These are phyloP conservation scores for Byssothecium circinans DNA, from an alignment of 2,329 filamentous ascomycete genomes.

Conservation along the genomic window DNA sequence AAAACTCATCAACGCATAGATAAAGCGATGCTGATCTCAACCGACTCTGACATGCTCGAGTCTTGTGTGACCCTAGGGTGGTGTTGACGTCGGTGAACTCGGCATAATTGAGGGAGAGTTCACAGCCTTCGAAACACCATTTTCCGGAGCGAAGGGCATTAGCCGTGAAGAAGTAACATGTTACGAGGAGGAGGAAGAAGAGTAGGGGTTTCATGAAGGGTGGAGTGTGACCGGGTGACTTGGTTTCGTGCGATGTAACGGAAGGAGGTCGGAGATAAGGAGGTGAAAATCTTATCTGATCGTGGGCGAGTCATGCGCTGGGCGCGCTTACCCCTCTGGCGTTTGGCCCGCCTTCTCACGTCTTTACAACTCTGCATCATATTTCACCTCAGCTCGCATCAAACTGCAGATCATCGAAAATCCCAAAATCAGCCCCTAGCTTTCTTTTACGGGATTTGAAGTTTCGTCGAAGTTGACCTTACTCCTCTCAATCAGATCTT, in stretches of 20 bases:
- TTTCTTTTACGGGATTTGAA: not conserved
- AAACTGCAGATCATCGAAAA: not conserved
- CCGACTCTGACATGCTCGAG: constrained; percentile 28
- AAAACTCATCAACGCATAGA: constrained; percentile 32
- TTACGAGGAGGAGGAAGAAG: constrained; percentile 9
- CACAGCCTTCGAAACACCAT: constrained; percentile 35
- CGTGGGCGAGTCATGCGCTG: not conserved
- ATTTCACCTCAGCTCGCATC: no score
- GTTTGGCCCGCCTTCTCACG: no score
- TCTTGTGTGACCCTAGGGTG: constrained; percentile 25
- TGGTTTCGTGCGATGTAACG: constrained; percentile 7
- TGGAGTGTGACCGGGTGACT: constrained; percentile 1
- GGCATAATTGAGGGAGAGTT: constrained; percentile 30
- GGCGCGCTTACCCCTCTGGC: not conserved
- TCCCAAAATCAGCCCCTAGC: not conserved
- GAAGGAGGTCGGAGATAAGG: constrained; percentile 21
- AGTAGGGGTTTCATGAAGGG: constrained; percentile 20
- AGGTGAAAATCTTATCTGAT: constrained; percentile 14
- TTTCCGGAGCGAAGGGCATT: constrained; percentile 21
- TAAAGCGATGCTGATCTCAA: constrained; percentile 31
- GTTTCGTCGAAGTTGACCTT: no score
- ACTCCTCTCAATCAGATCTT: no score
- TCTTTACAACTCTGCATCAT: not conserved
- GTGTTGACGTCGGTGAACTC: constrained; percentile 36
- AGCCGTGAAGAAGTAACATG: constrained; percentile 11